Base-by-base conservation (phyloP, 2,329 filamentous ascomycete species). In the Fusarium bactridioides region DNA sequence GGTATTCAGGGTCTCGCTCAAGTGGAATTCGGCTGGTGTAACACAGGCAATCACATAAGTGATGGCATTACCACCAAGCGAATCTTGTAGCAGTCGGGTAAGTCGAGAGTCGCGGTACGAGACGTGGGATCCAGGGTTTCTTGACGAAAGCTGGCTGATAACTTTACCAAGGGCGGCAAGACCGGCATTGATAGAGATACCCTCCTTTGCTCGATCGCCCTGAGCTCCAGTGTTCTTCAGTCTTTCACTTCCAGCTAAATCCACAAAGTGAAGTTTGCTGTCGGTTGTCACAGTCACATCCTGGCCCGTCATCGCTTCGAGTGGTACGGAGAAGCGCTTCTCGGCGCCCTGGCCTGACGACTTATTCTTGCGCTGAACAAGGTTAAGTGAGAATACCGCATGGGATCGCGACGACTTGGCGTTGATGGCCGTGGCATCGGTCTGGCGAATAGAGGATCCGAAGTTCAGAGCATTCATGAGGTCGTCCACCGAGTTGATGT, bases 41-140 rank as follows among this genome's bases (percentile, higher is more conserved):
- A 99, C 95, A 83, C 96, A 99, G 13, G 96, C 96, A 83, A 99
- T 96, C 96, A 99, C 98, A 84, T 98, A 99, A 2, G 96, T 99
- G 79, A 98, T 97, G 40, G 96, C 96, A 80, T 97, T 98, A 9
- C 96, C 96, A 64, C 96, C 96, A 10, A 99, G 87, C 1, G 96
- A 99, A 82, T 99, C 96, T 85, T 99, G 96, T 23, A 99, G 89
- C 29, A 99, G 87, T 67, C 96, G 92, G 16, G 96, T 99, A 76
- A 99, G 90, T 80, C 94, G 95, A n/a, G 96, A 98, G 83, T 99
- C 96, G 72, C 96, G 94, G 81, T 99, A 99, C 4, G 96, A 99
- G 64, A 99, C 95, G 82, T 98, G 94, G 9, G 94, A 92, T 53
- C 94, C 94, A 48, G 93, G 85, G 74, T 94, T 91, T 67, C 95